phyloP scores from a whole-genome alignment of 148 eudicot species.

The Linanthus parryae region DNA sequence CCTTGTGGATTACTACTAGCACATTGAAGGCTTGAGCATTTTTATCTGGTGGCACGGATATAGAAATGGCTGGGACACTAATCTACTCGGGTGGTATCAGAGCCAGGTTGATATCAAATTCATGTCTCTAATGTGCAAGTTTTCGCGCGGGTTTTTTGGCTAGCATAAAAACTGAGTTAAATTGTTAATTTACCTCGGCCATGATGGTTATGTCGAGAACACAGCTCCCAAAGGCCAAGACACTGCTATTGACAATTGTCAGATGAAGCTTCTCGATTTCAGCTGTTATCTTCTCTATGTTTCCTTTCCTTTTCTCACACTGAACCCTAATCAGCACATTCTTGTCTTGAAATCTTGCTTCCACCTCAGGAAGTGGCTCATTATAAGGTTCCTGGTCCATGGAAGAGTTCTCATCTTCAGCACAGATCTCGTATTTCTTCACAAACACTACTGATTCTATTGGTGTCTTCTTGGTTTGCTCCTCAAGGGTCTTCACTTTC shows the following conservation, averaged over 20 bases:
- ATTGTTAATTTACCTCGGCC: conserved; percentile 78
- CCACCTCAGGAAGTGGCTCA: conserved; percentile 51
- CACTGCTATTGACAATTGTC: conserved; percentile 41
- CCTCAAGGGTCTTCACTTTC: conserved; percentile 59
- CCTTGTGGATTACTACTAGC: too few species aligned
- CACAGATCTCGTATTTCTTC: conserved; percentile 35
- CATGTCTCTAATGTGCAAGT: too few species aligned
- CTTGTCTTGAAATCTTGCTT: conserved; percentile 43
- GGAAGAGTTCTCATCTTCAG: conserved; percentile 17
- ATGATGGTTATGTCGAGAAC: conserved; percentile 51
- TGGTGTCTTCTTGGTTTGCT: conserved; percentile 41
- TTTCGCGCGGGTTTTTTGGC: too few species aligned
- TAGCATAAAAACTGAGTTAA: too few species aligned
- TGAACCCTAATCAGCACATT: conserved; percentile 57
- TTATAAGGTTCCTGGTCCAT: conserved; percentile 12
- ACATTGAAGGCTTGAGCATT: too few species aligned
- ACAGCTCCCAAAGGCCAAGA: conserved; percentile 46
- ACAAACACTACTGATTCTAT: conserved; percentile 41
- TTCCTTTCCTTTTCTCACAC: conserved; percentile 52
- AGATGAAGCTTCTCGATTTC: conserved; percentile 51
- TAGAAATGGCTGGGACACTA: too few species aligned
- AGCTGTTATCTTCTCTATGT: conserved; percentile 40
- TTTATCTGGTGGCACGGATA: too few species aligned
- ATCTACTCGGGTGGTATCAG: too few species aligned
- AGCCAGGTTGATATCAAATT: too few species aligned